Conservation (phyloP, 2,329 filamentous ascomycete species). For the Microdochium bolleyi region DNA sequence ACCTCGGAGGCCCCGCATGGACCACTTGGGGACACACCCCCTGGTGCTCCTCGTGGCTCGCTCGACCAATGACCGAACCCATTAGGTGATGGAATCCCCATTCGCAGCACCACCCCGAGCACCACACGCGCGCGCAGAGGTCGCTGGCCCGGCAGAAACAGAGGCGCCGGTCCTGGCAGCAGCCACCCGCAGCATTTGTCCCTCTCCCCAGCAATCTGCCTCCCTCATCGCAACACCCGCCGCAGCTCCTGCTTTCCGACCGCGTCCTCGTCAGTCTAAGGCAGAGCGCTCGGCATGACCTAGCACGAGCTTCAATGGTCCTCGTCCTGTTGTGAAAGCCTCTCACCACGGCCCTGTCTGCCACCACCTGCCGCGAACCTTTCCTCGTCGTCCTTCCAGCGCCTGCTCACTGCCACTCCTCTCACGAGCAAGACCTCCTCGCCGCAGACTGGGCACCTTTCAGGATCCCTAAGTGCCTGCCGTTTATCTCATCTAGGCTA, state of each 20-base stretch:
- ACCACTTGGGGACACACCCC: neutral
- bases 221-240: neutral
- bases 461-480: no score
- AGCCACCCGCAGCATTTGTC: neutral
- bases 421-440: slow-evolving; percentile 2
- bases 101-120: neutral
- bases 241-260: neutral
- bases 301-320: neutral
- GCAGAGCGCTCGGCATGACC: neutral
- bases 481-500: no score
- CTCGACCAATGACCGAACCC: neutral
- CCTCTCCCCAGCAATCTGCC: neutral
- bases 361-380: neutral
- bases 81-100: neutral
- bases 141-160: no score
- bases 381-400: neutral
- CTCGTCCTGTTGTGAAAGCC: neutral
- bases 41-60: neutral
- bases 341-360: neutral
- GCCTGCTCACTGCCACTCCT: neutral
- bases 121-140: neutral
- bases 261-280: neutral
- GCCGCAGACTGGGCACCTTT: neutral
- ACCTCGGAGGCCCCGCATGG: neutral
- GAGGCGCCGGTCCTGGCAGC: no score